Conservation (phyloP, 768 basidiomycete genomes). For the Phaeolepiota aurea region DNA sequence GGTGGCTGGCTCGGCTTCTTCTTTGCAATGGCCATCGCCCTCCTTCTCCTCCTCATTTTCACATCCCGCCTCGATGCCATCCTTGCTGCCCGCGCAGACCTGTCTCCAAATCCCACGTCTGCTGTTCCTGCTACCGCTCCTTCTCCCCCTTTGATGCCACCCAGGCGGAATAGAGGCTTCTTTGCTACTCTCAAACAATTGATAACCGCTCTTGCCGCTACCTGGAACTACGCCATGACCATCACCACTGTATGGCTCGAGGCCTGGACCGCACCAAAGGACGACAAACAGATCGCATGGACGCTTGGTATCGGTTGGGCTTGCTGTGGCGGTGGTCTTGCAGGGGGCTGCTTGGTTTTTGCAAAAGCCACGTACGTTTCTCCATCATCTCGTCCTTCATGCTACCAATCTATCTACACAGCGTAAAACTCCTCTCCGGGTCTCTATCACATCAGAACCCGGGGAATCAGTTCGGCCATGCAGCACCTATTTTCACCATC, state of each 20-base stretch:
- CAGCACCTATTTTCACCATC: conserved; percentile 72
- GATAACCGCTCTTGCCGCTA: conserved; percentile 22
- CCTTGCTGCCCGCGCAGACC: conserved; percentile 60
- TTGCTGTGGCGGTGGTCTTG: conserved; percentile 84
- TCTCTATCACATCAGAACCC: conserved; percentile 72
- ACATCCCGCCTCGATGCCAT: conserved; percentile 68
- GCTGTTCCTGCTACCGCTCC: conserved; percentile 6
- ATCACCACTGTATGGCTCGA: conserved; percentile 61
- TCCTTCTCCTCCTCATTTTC: conserved; percentile 58
- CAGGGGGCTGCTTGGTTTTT: conserved; percentile 86
- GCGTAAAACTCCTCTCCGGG: conserved; percentile 75
- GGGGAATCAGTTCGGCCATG: conserved; percentile 82
- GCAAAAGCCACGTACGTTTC: conserved; percentile 58
- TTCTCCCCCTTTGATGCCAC: not conserved
- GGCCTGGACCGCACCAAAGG: conserved; percentile 65
- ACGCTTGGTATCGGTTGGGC: conserved; percentile 92
- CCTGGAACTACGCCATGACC: conserved; percentile 38
- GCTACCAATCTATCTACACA: conserved; percentile 19
- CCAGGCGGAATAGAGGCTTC: conserved; percentile 4
- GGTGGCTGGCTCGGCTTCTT: conserved; percentile 90
- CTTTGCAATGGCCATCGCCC: conserved; percentile 65
- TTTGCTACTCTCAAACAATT: conserved; percentile 8
- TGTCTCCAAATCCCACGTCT: conserved; percentile 24
- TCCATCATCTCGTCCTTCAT: no score
- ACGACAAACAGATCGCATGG: conserved; percentile 85